These are phyloP conservation scores for Limonium bicolor DNA, from an alignment of 148 eudicot genomes.

Conservation along the genomic window DNA sequence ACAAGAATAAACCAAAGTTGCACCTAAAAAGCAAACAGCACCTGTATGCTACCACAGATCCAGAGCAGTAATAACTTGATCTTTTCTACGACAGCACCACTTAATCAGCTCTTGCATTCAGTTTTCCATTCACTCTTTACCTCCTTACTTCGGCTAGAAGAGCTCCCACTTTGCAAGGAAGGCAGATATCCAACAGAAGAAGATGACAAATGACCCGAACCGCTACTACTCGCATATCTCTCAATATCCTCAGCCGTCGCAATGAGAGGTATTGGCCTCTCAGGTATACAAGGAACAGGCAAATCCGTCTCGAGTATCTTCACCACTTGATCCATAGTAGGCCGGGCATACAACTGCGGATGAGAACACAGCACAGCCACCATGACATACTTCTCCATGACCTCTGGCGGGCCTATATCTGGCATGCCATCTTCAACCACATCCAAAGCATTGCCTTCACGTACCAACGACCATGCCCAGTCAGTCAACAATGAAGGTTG, in stretches of 20 bases:
- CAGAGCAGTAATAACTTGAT: too few species aligned
- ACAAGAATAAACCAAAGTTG: too few species aligned
- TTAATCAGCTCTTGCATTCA: too few species aligned
- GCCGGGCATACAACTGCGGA: constrained; percentile 82
- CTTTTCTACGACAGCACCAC: too few species aligned
- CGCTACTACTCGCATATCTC: constrained; percentile 51
- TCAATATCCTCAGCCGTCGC: constrained; percentile 55
- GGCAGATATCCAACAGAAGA: constrained; percentile 47
- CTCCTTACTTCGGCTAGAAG: constrained; percentile 11
- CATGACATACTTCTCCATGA: constrained; percentile 71
- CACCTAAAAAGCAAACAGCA: too few species aligned
- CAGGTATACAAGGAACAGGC: constrained; percentile 62
- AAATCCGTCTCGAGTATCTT: constrained; percentile 59
- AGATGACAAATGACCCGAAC: constrained; percentile 48
- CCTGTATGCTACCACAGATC: too few species aligned
- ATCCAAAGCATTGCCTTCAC: constrained; percentile 47
- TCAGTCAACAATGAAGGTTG: constrained; percentile 54
- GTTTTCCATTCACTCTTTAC: too few species aligned
- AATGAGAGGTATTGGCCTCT: constrained; percentile 56
- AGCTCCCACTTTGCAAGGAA: constrained; percentile 15
- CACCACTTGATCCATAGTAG: constrained; percentile 88
- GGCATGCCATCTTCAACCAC: constrained; percentile 52
- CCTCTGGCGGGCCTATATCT: constrained; percentile 39
- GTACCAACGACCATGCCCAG: constrained; percentile 85
- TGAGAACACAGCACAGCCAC: constrained; percentile 79